Evolutionary conservation across 345 rosid genomes (phyloP).

Genomic region (Melastoma malabathricum): DNA sequence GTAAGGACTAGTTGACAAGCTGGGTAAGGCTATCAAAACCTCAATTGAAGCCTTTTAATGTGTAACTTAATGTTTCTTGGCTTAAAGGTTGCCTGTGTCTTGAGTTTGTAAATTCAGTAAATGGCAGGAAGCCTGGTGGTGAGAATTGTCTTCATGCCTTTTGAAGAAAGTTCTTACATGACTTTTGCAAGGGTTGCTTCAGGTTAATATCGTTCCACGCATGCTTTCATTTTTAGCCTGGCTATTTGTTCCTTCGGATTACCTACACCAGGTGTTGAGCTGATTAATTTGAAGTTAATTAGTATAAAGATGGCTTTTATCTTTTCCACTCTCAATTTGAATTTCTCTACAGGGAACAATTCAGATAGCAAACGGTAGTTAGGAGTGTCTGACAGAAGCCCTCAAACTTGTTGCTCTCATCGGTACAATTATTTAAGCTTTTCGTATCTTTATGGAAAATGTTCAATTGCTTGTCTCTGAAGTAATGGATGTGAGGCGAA

Average conservation of each 20-base stretch:
- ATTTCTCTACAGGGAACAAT: slow-evolving; percentile 1
- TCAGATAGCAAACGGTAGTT: slow-evolving; percentile 25
- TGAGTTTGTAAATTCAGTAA: slow-evolving; percentile 6
- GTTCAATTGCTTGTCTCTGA: too few relatives aligned
- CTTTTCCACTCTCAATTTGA: too few relatives aligned
- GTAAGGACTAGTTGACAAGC: slow-evolving; percentile 84
- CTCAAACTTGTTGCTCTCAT: slow-evolving; percentile 74
- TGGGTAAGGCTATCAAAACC: slow-evolving; percentile 35
- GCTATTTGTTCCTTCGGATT: too few relatives aligned
- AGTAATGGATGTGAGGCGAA: too few relatives aligned
- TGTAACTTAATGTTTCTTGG: neutral
- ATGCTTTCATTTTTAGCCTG: too few relatives aligned
- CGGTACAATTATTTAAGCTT: slow-evolving; percentile 68
- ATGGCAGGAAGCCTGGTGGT: slow-evolving; percentile 85
- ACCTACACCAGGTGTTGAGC: too few relatives aligned
- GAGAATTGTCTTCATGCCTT: slow-evolving; percentile 85
- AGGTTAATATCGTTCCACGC: slow-evolving; percentile 46
- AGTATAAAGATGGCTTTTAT: too few relatives aligned
- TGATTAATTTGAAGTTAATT: too few relatives aligned
- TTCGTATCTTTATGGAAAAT: slow-evolving; percentile 61
- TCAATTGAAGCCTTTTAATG: neutral
- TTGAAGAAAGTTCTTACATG: slow-evolving; percentile 89
- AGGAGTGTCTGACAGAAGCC: slow-evolving; percentile 51
- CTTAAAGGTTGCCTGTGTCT: slow-evolving; percentile 3
- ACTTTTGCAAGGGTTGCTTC: slow-evolving; percentile 97